Conservation (phyloP, 2,329 filamentous ascomycete species). For the Exophiala sp. region DNA sequence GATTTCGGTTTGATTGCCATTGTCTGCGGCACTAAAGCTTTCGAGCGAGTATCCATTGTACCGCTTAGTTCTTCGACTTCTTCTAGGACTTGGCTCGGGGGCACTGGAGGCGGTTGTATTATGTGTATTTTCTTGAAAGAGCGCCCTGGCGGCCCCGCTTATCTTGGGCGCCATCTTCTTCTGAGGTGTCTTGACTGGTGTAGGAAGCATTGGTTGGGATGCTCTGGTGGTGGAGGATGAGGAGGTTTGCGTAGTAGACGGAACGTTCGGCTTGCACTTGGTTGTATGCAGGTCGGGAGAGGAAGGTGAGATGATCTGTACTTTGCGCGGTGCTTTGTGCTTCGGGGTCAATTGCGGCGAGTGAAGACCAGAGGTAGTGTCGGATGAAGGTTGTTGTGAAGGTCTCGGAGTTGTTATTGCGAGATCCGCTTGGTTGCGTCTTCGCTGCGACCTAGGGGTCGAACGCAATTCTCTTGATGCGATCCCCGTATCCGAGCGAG, state of each 20-base stretch:
- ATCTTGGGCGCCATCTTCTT: constrained; percentile 47
- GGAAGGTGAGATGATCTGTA: constrained; percentile 25
- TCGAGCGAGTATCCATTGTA: constrained; percentile 43
- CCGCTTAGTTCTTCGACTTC: constrained; percentile 43
- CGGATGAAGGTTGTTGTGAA: constrained; percentile 8
- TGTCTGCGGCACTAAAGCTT: constrained; percentile 36
- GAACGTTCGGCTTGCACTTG: constrained; percentile 27
- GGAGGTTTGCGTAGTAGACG: constrained; percentile 27
- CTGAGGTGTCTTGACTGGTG: constrained; percentile 56
- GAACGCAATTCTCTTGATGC: constrained; percentile 11
- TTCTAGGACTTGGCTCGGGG: constrained; percentile 45
- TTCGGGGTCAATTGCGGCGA: constrained; percentile 27
- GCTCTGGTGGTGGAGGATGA: constrained; percentile 31
- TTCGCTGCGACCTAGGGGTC: constrained; percentile 16
- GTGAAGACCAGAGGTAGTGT: constrained; percentile 13
- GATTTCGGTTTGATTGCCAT: constrained; percentile 36
- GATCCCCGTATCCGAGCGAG: constrained; percentile 15
- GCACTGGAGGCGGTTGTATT: constrained; percentile 35
- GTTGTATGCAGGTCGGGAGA: constrained; percentile 23
- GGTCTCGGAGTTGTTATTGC: constrained; percentile 18
- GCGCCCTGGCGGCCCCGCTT: constrained; percentile 47
- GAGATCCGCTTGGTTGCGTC: not conserved
- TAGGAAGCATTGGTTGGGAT: constrained; percentile 49
- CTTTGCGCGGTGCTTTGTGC: constrained; percentile 18
- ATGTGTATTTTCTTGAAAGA: constrained; percentile 46